A percentile compares a stretch with the other conserved stretches of the same genome.
Conservation (phyloP, 225 moss, liverwort and hornwort species). For the Asterella californica region DNA sequence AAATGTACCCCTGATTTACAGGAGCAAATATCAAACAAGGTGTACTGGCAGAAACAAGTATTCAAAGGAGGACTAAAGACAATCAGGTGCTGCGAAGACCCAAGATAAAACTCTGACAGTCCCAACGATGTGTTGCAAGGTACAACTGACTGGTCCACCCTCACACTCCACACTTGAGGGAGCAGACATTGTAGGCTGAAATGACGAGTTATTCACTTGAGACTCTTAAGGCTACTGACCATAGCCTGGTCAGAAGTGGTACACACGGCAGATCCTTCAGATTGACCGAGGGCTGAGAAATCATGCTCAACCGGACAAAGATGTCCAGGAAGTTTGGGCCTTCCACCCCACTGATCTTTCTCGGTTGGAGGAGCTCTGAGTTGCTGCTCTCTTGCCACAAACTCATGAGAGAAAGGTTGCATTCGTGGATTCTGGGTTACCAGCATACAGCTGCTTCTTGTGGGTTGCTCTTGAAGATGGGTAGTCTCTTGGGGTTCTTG, state of each 20-base stretch:
- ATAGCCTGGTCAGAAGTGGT: neutral
- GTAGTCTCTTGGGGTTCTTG: slow-evolving; percentile 18
- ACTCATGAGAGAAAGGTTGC: neutral
- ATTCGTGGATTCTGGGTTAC: neutral
- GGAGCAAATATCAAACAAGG: slow-evolving; percentile 9
- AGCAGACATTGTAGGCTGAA: neutral
- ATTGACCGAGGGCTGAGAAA: slow-evolving; percentile 15
- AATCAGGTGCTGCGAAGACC: neutral
- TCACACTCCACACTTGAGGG: neutral
- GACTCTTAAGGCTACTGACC: neutral
- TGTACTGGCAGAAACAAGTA: slow-evolving; percentile 7
- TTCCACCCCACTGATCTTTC: slow-evolving; percentile 12
- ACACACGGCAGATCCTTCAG: neutral
- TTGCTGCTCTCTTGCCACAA: neutral
- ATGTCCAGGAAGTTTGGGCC: slow-evolving; percentile 12
- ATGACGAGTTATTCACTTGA: neutral
- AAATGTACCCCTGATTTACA: slow-evolving; percentile 14
- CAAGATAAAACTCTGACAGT: neutral
- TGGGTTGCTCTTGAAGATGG: neutral
- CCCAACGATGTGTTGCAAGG: neutral
- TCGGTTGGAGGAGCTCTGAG: neutral
- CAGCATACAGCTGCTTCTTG: neutral
- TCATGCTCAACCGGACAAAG: slow-evolving; percentile 18
- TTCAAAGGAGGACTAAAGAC: slow-evolving; percentile 5
- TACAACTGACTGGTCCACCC: neutral